Evolutionary conservation across 495 filamentous ascomycete genomes (phyloP), one percentile per base, ranked within the genome.

Genomic region (Beverwykella pulmonaria): DNA sequence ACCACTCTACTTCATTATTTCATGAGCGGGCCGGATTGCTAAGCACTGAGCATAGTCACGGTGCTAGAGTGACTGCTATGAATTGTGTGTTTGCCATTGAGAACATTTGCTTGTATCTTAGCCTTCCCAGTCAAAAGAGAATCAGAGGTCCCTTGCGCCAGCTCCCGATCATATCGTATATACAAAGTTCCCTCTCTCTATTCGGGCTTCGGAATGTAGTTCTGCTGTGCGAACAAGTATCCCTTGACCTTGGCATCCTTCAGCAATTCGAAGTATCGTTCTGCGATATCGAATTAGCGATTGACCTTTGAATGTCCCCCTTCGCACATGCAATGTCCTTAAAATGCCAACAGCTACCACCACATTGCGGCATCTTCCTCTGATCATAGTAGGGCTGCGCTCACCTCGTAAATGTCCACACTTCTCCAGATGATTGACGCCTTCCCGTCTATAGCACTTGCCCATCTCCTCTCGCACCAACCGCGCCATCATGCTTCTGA

Each of bases 381-480:
- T 59, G 59, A 6, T 44, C 15, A 39, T 19, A 68, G 29, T 2
- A 62, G 26, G 25, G 17, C 5, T 14, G 29, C 25, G 82, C 90
- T 81, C 70, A 98, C 94, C 93, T 88, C 95, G 85, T 80, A 97
- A 79, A 73, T 81, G 80, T 72, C 91, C 92, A 79, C 94, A 98
- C 81, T 97, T 98, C 86, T 97, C 93, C 70, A 98, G 78, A 78
- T 98, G 94, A 79, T 98, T 98, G 61, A 97, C 91, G 4, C 94
- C 94, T 79, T 98, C 93, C 61, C 89, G 83, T 73, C 85, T 84
- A 82, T 98, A 98, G 80, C 94, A 98, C 82, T 96, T 97, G 71
- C 91, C 87, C 79, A 98, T 77, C 81, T 98, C 95, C 79, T 98
- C 91, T 41, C 92, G 84, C 34, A 98, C 91, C 55, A 98, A 81